These are phyloP conservation scores for Lizonia empirigonia DNA, from an alignment of 2,329 filamentous ascomycete genomes.

Conservation along the genomic window DNA sequence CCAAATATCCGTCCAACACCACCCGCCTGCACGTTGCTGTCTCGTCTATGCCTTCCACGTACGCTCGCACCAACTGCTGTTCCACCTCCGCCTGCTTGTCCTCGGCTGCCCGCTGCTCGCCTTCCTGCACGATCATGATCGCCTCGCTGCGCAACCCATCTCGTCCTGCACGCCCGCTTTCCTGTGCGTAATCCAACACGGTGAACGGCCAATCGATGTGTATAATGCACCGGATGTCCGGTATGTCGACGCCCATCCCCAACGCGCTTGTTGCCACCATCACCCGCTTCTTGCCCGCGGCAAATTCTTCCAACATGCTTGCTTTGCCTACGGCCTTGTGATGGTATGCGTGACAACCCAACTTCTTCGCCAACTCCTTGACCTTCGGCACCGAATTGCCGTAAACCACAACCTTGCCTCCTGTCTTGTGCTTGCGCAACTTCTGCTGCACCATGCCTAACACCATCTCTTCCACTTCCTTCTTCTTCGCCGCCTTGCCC, in stretches of 20 bases:
- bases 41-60: constrained; percentile 4
- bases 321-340: constrained; percentile 9
- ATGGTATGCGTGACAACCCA: constrained; percentile 14
- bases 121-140: neutral
- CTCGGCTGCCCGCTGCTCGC: neutral
- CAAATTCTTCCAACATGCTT: constrained; percentile 14
- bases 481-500: neutral
- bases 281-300: constrained; percentile 5
- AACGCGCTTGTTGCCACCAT: constrained; percentile 21
- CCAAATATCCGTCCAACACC: constrained; percentile 18
- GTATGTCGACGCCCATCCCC: constrained; percentile 17
- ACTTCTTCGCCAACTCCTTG: constrained; percentile 13
- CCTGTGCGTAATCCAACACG: neutral
- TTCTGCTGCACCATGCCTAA: constrained; percentile 4
- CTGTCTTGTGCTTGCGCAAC: constrained; percentile 1
- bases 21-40: constrained; percentile 2
- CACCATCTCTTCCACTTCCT: constrained; percentile 6
- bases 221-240: neutral
- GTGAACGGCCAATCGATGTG: neutral
- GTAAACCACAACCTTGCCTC: constrained; percentile 15
- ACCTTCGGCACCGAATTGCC: constrained; percentile 7
- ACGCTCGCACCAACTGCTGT: constrained; percentile 1
- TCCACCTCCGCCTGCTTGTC: constrained; percentile 5
- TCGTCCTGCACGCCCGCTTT: neutral
- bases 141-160: neutral